Conservation (phyloP, 441 rosid genomes). For the Eruca vesicaria region DNA sequence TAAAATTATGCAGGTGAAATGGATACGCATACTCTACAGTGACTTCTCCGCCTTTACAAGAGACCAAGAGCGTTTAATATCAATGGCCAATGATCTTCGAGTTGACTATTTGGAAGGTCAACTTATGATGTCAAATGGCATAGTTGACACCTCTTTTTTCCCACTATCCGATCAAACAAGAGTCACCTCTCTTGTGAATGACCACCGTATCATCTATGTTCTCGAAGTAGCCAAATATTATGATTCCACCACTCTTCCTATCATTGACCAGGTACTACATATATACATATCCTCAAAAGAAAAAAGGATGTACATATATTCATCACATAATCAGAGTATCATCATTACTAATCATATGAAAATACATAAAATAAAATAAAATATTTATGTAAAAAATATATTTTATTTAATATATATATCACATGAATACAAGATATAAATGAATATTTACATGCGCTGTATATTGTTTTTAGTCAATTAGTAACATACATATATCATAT, state of each 20-base stretch:
- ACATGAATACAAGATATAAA: not conserved
- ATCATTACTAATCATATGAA: not conserved
- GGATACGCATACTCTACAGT: slow-evolving; percentile 79
- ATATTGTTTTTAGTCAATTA: too few species aligned
- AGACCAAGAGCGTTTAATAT: slow-evolving; percentile 81
- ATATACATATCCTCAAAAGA: not conserved
- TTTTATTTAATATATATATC: too few species aligned
- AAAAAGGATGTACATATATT: not conserved
- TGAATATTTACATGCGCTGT: too few species aligned
- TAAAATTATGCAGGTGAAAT: slow-evolving; percentile 55
- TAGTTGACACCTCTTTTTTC: slow-evolving; percentile 74
- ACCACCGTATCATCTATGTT: slow-evolving; percentile 67
- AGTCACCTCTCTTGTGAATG: slow-evolving; percentile 53
- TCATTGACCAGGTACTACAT: slow-evolving; percentile 46
- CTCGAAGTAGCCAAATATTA: slow-evolving; percentile 82
- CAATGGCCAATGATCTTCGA: slow-evolving; percentile 52
- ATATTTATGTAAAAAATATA: too few species aligned
- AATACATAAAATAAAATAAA: not conserved
- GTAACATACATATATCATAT: not conserved
- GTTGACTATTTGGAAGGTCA: slow-evolving; percentile 85
- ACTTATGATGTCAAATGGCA: slow-evolving; percentile 56
- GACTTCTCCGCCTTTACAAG: slow-evolving; percentile 67
- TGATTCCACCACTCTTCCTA: slow-evolving; percentile 44
- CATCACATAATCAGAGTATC: not conserved
- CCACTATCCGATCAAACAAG: slow-evolving; percentile 53